phyloP scores from a whole-genome alignment of 1,284 basidiomycete species.

The Apiotrichum montevideense region DNA sequence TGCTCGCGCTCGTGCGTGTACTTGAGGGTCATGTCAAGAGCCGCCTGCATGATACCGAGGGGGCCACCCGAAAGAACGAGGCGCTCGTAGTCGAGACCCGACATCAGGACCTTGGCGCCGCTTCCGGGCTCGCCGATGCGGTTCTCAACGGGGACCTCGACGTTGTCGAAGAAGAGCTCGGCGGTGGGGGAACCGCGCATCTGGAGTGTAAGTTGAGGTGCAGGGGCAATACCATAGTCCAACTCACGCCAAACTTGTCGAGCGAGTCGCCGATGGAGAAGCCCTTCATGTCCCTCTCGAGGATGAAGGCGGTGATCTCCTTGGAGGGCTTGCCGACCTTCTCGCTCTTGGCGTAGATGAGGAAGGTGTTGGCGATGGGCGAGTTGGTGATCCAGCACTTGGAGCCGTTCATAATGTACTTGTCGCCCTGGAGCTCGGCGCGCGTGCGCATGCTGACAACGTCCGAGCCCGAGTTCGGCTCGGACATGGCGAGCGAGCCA shows the following conservation, averaged over 20 bases:
- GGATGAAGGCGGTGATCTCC: slow-evolving; percentile 87
- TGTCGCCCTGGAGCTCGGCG: slow-evolving; percentile 66
- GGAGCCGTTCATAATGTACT: slow-evolving; percentile 76
- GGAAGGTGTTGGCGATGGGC: slow-evolving; percentile 76
- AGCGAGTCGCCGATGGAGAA: slow-evolving; percentile 86
- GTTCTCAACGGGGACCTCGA: slow-evolving; percentile 79
- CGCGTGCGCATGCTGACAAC: slow-evolving; percentile 83
- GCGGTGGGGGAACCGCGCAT: slow-evolving; percentile 95
- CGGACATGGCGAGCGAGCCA: slow-evolving; percentile 89
- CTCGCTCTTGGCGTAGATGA: slow-evolving; percentile 87
- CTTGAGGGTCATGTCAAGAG: slow-evolving; percentile 79
- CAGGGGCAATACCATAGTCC: no score
- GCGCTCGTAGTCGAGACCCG: slow-evolving; percentile 84
- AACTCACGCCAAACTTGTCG: slow-evolving; percentile 73
- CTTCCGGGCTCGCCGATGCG: slow-evolving; percentile 72
- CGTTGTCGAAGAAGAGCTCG: slow-evolving; percentile 87
- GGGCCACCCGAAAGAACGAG: slow-evolving; percentile 85
- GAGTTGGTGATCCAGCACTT: slow-evolving; percentile 99
- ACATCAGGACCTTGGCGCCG: slow-evolving; percentile 86
- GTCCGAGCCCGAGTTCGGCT: slow-evolving; percentile 83
- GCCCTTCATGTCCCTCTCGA: slow-evolving; percentile 72
- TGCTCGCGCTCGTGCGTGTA: slow-evolving; percentile 89
- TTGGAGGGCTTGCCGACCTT: slow-evolving; percentile 63
- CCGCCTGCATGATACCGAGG: slow-evolving; percentile 84
- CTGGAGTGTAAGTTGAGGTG: slow-evolving; percentile 11